Percentiles rank a stretch among this genome's conserved stretches.
phyloP scores from a whole-genome alignment of 2,329 filamentous ascomycete genomes.

The Zymoseptoria crescenta region DNA sequence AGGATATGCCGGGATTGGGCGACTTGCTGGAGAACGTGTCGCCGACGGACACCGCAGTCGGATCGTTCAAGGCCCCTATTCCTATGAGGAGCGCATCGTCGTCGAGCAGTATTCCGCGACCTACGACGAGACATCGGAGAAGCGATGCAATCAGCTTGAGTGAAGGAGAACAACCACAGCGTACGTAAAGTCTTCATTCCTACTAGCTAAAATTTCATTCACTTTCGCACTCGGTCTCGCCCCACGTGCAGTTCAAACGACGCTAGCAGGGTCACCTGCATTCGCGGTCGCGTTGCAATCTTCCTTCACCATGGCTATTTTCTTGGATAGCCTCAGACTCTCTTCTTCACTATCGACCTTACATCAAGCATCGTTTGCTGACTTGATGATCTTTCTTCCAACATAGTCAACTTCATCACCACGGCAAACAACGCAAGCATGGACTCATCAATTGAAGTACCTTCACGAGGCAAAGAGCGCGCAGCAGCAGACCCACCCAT shows the following conservation, averaged over 20 bases:
- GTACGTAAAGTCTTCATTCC: conserved; percentile 5
- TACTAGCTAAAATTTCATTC: neutral
- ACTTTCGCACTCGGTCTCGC: neutral
- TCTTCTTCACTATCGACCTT: neutral
- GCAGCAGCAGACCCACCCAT: neutral
- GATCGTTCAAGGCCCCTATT: neutral
- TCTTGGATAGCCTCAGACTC: neutral
- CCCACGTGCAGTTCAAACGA: neutral
- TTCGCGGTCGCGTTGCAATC: neutral
- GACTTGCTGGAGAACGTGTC: neutral
- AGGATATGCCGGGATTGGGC: neutral
- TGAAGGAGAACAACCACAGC: conserved; percentile 1
- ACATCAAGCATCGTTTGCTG: neutral
- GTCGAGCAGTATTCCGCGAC: neutral
- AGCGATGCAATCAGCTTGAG: conserved; percentile 4
- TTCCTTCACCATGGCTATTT: neutral
- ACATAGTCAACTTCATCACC: neutral
- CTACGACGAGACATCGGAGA: conserved; percentile 3
- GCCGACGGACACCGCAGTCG: neutral
- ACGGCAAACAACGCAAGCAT: neutral
- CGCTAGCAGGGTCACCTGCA: neutral
- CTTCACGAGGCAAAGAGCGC: neutral
- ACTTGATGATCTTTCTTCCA: neutral
- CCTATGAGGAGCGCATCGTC: neutral
- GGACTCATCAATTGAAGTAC: neutral